Evolutionary conservation across 345 rosid species (phyloP).

Genomic region (Salix suchowensis): DNA sequence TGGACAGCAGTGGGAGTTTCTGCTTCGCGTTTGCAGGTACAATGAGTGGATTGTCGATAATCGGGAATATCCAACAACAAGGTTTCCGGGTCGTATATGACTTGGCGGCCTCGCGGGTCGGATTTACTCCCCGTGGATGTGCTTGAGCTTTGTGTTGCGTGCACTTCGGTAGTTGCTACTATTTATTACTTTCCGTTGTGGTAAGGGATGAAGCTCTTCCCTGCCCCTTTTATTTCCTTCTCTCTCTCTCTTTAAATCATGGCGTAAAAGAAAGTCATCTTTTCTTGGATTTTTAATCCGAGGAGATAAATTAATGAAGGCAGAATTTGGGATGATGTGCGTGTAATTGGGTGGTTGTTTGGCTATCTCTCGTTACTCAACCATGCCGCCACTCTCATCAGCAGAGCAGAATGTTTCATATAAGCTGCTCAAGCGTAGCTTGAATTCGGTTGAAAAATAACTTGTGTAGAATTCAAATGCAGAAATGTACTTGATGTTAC

Average conservation of each 20-base stretch:
- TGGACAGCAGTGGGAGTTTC: constrained; percentile 61
- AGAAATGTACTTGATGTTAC: too few relatives aligned
- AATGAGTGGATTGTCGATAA: constrained; percentile 69
- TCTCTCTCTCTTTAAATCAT: not conserved
- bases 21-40: constrained; percentile 98
- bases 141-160: constrained; percentile 4
- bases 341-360: not conserved
- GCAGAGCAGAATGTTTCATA: too few relatives aligned
- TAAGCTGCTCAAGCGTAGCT: too few relatives aligned
- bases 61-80: constrained; percentile 96
- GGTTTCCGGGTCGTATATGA: constrained; percentile 90
- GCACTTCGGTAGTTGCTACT: not conserved
- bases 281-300: not conserved
- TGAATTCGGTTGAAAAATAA: not conserved
- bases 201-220: not conserved
- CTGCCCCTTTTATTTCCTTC: not conserved
- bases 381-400: too few relatives aligned
- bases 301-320: not conserved
- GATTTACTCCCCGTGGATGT: constrained; percentile 90
- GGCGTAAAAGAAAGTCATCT: too few relatives aligned
- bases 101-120: constrained; percentile 61
- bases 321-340: constrained; percentile 1
- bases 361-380: not conserved
- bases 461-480: too few relatives aligned
- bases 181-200: not conserved